Conservation (phyloP, 179 eudicot genomes). For the Carnegiea gigantea region DNA sequence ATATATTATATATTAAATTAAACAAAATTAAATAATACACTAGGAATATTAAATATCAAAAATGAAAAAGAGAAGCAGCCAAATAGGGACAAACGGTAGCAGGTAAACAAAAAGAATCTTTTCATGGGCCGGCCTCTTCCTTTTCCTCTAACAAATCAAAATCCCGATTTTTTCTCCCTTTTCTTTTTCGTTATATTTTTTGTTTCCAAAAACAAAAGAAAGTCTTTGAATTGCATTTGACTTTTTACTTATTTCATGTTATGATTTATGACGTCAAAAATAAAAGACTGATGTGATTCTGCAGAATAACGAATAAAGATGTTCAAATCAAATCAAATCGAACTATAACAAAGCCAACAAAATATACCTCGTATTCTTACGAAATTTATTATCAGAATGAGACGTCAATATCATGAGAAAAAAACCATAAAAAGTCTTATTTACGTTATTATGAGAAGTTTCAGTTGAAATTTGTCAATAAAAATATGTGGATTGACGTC, state of each 20-base stretch:
- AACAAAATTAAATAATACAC: not conserved
- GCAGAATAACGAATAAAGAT: not conserved
- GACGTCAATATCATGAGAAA: not conserved
- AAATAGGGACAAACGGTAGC: slow-evolving; percentile 3
- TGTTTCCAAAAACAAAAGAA: not conserved
- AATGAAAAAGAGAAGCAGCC: not conserved
- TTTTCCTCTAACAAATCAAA: not conserved
- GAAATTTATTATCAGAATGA: too few species aligned
- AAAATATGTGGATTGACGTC: not conserved
- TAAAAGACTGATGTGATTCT: not conserved
- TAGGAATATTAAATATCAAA: not conserved
- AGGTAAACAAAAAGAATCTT: slow-evolving; percentile 9
- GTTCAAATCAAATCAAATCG: not conserved
- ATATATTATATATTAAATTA: not conserved
- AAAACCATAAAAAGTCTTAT: too few species aligned
- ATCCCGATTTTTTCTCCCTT: not conserved
- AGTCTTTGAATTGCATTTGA: not conserved
- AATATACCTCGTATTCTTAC: too few species aligned
- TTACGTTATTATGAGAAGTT: not conserved
- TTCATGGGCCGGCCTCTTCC: not conserved
- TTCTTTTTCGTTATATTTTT: not conserved
- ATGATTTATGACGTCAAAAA: not conserved
- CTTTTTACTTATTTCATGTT: not conserved
- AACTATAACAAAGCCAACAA: not conserved
- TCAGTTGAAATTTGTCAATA: not conserved